These are phyloP conservation scores for Ogataea dorogensis DNA, from an alignment of 805 yeast genomes.

Conservation along the genomic window DNA sequence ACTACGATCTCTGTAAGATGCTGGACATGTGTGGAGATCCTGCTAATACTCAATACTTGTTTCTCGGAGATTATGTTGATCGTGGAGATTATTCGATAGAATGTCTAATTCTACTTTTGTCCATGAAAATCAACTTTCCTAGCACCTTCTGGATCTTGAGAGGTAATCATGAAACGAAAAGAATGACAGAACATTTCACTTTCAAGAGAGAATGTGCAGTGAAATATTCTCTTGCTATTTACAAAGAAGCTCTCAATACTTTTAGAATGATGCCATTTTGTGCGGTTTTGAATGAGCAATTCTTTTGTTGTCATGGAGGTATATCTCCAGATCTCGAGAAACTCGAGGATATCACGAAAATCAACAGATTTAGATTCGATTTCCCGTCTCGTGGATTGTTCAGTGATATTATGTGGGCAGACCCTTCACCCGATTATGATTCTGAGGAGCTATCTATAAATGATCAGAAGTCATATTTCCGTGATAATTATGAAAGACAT, in stretches of 20 bases:
- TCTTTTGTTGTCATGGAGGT: constrained; percentile 96
- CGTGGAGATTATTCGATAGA: constrained; percentile 92
- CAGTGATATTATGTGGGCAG: constrained; percentile 96
- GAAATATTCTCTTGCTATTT: constrained; percentile 66
- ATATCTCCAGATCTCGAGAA: constrained; percentile 77
- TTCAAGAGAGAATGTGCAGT: constrained; percentile 87
- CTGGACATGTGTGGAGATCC: constrained; percentile 95
- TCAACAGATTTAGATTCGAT: constrained; percentile 75
- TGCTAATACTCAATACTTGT: constrained; percentile 66
- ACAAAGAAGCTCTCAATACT: constrained; percentile 69
- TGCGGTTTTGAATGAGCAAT: constrained; percentile 88
- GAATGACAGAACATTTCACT: constrained; percentile 91
- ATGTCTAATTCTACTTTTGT: constrained; percentile 70
- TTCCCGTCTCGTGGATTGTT: constrained; percentile 90
- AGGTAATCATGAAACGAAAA: constrained; percentile 94
- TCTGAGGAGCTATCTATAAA: constrained; percentile 38
- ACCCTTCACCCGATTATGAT: constrained; percentile 87
- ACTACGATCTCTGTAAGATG: constrained; percentile 81
- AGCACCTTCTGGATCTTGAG: constrained; percentile 74
- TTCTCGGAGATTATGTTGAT: constrained; percentile 94
- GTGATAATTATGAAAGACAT: constrained; percentile 76
- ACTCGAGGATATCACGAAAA: constrained; percentile 61
- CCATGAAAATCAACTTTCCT: constrained; percentile 77
- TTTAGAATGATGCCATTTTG: constrained; percentile 88
- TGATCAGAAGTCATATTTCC: constrained; percentile 44